Conservation (phyloP, 1,284 basidiomycete genomes). For the Pseudozyma thailandica region DNA sequence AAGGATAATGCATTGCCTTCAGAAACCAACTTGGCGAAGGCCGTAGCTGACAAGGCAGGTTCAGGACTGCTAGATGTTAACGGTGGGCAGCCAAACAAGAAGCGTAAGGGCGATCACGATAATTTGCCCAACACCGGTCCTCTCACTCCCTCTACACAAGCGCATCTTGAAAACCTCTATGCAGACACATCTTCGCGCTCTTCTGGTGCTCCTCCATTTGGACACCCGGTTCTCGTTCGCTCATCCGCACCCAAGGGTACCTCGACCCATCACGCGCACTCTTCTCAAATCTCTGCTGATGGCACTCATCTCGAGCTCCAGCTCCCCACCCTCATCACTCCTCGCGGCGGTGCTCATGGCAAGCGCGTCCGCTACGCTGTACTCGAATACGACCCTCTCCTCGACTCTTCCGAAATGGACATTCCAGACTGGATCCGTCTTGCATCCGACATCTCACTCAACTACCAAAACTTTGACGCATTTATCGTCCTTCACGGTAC, state of each 20-base stretch:
- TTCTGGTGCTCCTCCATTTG: conserved; percentile 38
- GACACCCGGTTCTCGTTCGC: conserved; percentile 45
- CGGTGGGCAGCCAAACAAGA: conserved; percentile 16
- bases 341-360: conserved; percentile 39
- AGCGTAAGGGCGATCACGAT: conserved; percentile 26
- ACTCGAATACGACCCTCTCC: conserved; percentile 70
- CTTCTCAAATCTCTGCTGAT: conserved; percentile 37
- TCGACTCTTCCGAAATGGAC: conserved; percentile 85
- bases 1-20: conserved; percentile 1
- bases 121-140: not conserved
- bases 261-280: conserved; percentile 51
- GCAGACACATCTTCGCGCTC: conserved; percentile 29
- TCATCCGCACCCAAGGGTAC: conserved; percentile 54
- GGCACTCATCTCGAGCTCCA: conserved; percentile 51
- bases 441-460: conserved; percentile 88
- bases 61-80: conserved; percentile 9
- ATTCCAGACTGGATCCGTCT: conserved; percentile 84
- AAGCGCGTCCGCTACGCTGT: conserved; percentile 57
- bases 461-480: conserved; percentile 83
- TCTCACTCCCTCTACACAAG: conserved; percentile 23
- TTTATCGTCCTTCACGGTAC: conserved; percentile 87
- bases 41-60: conserved; percentile 19
- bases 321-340: conserved; percentile 60
- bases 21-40: conserved; percentile 16
- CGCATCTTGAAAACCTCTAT: conserved; percentile 35